Conservation (phyloP, 768 basidiomycete genomes). For the Leucocoprinus birnbaumii region DNA sequence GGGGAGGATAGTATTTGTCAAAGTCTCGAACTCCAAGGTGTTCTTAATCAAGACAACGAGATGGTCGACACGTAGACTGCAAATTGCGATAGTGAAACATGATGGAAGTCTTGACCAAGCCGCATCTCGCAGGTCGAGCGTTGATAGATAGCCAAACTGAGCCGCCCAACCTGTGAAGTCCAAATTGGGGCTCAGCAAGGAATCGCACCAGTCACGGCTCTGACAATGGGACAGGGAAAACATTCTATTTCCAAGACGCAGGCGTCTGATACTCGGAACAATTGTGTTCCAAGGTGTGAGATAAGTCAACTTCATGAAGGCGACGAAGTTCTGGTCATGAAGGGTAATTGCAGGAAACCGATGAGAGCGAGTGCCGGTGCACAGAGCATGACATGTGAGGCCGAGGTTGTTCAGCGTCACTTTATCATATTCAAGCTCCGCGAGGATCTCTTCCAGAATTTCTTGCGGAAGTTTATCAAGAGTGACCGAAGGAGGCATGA, state of each 20-base stretch:
- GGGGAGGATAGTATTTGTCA: not conserved
- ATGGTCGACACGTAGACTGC: not conserved
- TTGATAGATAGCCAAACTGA: not conserved
- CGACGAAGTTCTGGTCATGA: conserved; percentile 1
- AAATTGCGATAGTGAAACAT: not conserved
- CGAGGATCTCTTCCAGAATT: conserved; percentile 5
- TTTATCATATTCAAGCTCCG: not conserved
- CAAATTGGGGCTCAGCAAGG: not conserved
- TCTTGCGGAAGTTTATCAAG: conserved; percentile 5
- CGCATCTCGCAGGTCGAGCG: not conserved
- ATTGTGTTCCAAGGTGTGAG: conserved; percentile 1
- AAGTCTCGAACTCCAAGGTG: not conserved
- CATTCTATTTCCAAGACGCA: conserved; percentile 1
- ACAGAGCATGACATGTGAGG: conserved; percentile 2
- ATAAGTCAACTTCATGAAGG: conserved; percentile 3
- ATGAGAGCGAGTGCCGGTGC: not conserved
- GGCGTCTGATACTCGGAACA: not conserved
- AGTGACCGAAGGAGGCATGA: not conserved
- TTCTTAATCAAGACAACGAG: not conserved
- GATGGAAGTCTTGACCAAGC: not conserved
- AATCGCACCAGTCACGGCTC: not conserved
- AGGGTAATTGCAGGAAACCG: conserved; percentile 6
- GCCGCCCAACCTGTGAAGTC: conserved; percentile 4
- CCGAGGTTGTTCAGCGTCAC: not conserved
- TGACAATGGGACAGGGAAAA: not conserved